Percentiles rank a stretch among this genome's conserved stretches.
These are phyloP conservation scores for Blastobotrys illinoisensis DNA, from an alignment of 1,139 yeast genomes.

Conservation along the genomic window DNA sequence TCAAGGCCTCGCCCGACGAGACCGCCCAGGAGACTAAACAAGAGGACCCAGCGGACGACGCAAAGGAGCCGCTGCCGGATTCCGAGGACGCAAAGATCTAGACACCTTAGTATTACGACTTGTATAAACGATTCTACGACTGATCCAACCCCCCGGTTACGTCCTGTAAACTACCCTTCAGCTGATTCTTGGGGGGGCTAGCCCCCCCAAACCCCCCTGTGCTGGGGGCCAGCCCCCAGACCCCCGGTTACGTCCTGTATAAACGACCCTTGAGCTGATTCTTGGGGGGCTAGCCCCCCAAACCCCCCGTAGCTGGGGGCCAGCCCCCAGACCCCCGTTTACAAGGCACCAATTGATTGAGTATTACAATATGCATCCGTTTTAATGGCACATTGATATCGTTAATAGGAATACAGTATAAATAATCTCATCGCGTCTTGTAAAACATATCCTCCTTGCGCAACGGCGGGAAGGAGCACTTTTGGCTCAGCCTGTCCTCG, in stretches of 20 bases:
- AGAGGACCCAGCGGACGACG: background rate
- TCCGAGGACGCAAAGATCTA: background rate
- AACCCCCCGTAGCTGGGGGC: too few species aligned
- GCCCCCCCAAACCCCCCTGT: too few species aligned
- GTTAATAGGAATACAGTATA: background rate
- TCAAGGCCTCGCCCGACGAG: too few species aligned
- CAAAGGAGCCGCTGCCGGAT: background rate
- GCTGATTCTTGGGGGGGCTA: too few species aligned
- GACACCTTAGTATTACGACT: background rate
- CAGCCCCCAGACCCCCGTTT: too few species aligned
- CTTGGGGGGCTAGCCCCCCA: too few species aligned
- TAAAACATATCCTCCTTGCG: constrained; percentile 20
- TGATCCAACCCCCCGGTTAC: too few species aligned
- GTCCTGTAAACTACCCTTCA: too few species aligned
- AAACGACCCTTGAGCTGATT: too few species aligned
- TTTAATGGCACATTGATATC: too few species aligned
- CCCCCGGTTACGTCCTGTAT: background rate
- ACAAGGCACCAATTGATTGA: too few species aligned
- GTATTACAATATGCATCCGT: background rate
- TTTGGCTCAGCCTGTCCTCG: constrained; percentile 25
- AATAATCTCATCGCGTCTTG: background rate
- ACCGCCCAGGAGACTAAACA: constrained; percentile 1
- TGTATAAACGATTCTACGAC: background rate
- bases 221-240: too few species aligned
- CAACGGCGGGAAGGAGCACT: constrained; percentile 24